Conservation (phyloP, 768 basidiomycete species). For the Serpula lacrymans region DNA sequence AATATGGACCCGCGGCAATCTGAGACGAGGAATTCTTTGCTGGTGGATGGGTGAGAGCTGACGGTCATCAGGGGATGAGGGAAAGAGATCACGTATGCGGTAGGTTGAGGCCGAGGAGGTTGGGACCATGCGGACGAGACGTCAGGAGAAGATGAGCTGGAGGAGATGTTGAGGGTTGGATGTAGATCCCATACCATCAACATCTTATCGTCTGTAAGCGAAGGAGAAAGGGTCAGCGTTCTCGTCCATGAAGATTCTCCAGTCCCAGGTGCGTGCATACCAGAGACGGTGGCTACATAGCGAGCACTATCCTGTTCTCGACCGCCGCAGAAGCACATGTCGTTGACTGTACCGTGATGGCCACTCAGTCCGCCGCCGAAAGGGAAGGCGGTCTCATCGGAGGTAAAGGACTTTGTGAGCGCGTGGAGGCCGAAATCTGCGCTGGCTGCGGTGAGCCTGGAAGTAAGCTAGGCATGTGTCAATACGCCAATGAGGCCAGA, state of each 20-base stretch:
- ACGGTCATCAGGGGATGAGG: conserved; percentile 69
- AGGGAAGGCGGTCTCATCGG: conserved; percentile 52
- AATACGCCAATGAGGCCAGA: conserved; percentile 1
- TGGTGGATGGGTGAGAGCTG: conserved; percentile 64
- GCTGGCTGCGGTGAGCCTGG: conserved; percentile 65
- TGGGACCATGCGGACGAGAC: conserved; percentile 29
- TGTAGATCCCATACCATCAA: conserved; percentile 86
- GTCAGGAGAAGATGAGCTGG: conserved; percentile 30
- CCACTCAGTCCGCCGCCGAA: conserved; percentile 82
- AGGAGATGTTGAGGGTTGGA: conserved; percentile 47
- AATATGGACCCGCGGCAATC: conserved; percentile 73
- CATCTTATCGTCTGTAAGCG: conserved; percentile 63
- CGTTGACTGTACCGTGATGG: conserved; percentile 75
- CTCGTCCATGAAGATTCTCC: neutral
- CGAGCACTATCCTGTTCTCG: conserved; percentile 61
- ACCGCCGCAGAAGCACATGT: conserved; percentile 78
- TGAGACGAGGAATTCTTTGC: conserved; percentile 77
- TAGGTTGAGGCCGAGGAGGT: conserved; percentile 59
- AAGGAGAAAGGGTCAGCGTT: neutral
- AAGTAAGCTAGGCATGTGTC: conserved; percentile 5
- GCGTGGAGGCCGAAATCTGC: conserved; percentile 70
- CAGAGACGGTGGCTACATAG: conserved; percentile 81
- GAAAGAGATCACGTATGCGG: conserved; percentile 73
- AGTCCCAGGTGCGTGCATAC: conserved; percentile 30
- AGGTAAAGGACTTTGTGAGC: conserved; percentile 51